phyloP scores from a whole-genome alignment of 345 rosid species.

The Aegle marmelos region DNA sequence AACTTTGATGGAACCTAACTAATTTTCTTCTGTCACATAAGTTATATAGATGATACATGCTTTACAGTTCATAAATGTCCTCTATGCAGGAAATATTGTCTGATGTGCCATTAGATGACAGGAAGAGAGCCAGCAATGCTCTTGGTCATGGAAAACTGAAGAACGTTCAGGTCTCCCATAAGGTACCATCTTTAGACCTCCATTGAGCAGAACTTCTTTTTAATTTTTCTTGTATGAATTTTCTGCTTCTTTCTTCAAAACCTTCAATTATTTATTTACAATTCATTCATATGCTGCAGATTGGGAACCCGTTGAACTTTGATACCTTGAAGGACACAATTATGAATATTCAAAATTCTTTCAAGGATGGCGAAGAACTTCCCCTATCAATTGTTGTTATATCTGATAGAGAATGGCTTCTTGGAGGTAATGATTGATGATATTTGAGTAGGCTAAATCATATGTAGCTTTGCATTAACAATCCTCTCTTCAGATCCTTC shows the following conservation, averaged over 20 bases:
- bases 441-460: slow-evolving; percentile 8
- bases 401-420: slow-evolving; percentile 82
- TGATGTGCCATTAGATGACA: slow-evolving; percentile 76
- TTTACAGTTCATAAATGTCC: not conserved
- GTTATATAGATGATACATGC: slow-evolving; percentile 11
- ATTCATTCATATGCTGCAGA: slow-evolving; percentile 35
- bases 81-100: slow-evolving; percentile 82
- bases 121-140: slow-evolving; percentile 41
- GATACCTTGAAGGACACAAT: slow-evolving; percentile 68
- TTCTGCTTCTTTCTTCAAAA: slow-evolving; percentile 1
- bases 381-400: slow-evolving; percentile 79
- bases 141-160: slow-evolving; percentile 47
- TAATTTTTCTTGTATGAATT: not conserved
- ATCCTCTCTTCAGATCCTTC: slow-evolving; percentile 61
- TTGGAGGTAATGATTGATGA: slow-evolving; percentile 54
- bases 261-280: not conserved
- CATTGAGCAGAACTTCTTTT: slow-evolving; percentile 1
- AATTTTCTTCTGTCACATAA: not conserved
- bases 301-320: slow-evolving; percentile 85
- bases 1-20: not conserved
- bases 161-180: slow-evolving; percentile 58
- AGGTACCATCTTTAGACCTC: slow-evolving; percentile 41
- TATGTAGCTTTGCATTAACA: slow-evolving; percentile 13
- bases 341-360: slow-evolving; percentile 46
- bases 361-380: slow-evolving; percentile 46